phyloP scores from a whole-genome alignment of 176 grass and related monocot genomes.

The Eragrostis nindensis region DNA sequence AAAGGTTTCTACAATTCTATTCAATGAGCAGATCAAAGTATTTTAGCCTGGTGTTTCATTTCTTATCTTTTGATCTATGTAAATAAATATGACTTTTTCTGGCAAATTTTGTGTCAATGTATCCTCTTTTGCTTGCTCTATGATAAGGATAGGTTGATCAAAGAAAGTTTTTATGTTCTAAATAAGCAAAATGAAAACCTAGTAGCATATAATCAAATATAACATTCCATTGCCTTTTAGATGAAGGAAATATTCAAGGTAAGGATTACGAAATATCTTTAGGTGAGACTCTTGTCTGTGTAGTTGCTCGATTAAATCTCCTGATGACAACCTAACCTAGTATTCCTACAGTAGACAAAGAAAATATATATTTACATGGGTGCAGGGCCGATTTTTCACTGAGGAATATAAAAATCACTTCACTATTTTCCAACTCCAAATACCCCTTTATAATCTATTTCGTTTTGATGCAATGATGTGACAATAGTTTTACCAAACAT shows the following conservation, averaged over 20 bases:
- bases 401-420: neutral
- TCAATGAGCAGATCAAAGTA: too few species aligned
- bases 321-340: neutral
- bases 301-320: neutral
- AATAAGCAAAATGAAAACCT: neutral
- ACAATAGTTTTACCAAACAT: too few species aligned
- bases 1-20: too few species aligned
- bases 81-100: neutral
- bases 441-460: too few species aligned
- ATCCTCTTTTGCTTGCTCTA: neutral
- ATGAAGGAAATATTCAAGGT: neutral
- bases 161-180: neutral
- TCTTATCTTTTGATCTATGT: too few species aligned
- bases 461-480: too few species aligned
- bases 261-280: neutral
- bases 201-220: neutral
- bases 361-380: neutral
- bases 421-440: too few species aligned
- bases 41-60: too few species aligned
- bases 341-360: neutral
- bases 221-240: neutral
- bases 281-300: neutral
- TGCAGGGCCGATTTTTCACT: neutral
- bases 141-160: neutral
- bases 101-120: neutral